phyloP scores from a whole-genome alignment of 371 early-diverging fungal species.

The Rhizopus sp. region DNA sequence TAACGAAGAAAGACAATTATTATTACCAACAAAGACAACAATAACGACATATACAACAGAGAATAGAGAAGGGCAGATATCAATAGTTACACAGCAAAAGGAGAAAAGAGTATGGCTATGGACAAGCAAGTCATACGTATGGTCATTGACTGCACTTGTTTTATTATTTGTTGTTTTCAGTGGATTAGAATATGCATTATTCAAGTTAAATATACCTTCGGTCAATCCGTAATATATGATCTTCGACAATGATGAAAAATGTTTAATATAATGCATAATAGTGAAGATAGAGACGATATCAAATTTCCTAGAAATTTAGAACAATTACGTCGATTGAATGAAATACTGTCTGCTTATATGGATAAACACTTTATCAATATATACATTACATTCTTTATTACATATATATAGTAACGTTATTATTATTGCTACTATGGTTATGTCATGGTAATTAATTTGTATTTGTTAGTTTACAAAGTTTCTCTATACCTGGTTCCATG shows the following conservation, averaged over 20 bases:
- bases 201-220: constrained; percentile 41
- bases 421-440: background rate
- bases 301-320: constrained; percentile 61
- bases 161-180: constrained; percentile 34
- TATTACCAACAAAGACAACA: constrained; percentile 7
- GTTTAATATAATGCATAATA: constrained; percentile 20
- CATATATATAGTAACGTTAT: constrained; percentile 62
- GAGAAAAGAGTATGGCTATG: constrained; percentile 30
- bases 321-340: constrained; percentile 56
- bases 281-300: constrained; percentile 54
- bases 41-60: constrained; percentile 5
- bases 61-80: constrained; percentile 9
- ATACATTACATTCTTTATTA: constrained; percentile 50
- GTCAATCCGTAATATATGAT: constrained; percentile 32
- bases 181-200: constrained; percentile 32
- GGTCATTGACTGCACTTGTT: constrained; percentile 41
- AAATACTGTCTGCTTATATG: constrained; percentile 58
- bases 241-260: background rate
- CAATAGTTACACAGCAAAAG: constrained; percentile 6
- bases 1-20: constrained; percentile 4
- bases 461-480: constrained; percentile 58
- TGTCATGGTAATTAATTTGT: background rate
- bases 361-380: constrained; percentile 60
- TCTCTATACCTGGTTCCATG: constrained; percentile 71
- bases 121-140: constrained; percentile 44